These are phyloP conservation scores for Ogataea kodamae DNA, from an alignment of 805 yeast genomes.

Conservation along the genomic window DNA sequence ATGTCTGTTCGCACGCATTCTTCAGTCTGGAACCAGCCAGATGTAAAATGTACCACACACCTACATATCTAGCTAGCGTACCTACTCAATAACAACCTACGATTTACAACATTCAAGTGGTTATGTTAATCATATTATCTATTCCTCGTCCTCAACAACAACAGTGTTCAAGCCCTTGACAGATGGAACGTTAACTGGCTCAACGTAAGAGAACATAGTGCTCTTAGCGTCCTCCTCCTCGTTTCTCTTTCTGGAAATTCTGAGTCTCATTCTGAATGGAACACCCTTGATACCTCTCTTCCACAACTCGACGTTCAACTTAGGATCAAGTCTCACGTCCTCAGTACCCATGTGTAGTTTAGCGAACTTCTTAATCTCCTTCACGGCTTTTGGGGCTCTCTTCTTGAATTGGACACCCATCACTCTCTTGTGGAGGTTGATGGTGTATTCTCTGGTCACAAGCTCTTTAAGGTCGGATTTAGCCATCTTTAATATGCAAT, in stretches of 20 bases:
- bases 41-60: too few relatives aligned
- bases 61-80: too few relatives aligned
- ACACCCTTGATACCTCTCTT: slow-evolving; percentile 99
- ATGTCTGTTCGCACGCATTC: too few relatives aligned
- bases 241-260: slow-evolving; percentile 96
- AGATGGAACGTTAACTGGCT: slow-evolving; percentile 91
- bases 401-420: slow-evolving; percentile 99
- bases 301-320: slow-evolving; percentile 98
- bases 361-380: slow-evolving; percentile 98
- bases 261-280: slow-evolving; percentile 96
- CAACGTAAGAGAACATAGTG: slow-evolving; percentile 96
- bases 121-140: slow-evolving; percentile 23
- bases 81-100: too few relatives aligned
- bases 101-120: slow-evolving; percentile 3
- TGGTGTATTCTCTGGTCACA: slow-evolving; percentile 99
- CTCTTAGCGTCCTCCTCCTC: slow-evolving; percentile 99
- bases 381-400: slow-evolving; percentile 99
- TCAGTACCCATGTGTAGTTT: slow-evolving; percentile 98
- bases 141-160: slow-evolving; percentile 75
- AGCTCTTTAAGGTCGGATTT: slow-evolving; percentile 86
- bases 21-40: too few relatives aligned
- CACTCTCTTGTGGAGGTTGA: slow-evolving; percentile 98
- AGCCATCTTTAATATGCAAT: slow-evolving; percentile 33
- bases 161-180: slow-evolving; percentile 97
- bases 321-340: slow-evolving; percentile 99